A percentile compares a stretch with the other conserved stretches of the same genome.
Evolutionary conservation across 257 asterid genomes (phyloP).

Genomic region (Eucommia ulmoides): DNA sequence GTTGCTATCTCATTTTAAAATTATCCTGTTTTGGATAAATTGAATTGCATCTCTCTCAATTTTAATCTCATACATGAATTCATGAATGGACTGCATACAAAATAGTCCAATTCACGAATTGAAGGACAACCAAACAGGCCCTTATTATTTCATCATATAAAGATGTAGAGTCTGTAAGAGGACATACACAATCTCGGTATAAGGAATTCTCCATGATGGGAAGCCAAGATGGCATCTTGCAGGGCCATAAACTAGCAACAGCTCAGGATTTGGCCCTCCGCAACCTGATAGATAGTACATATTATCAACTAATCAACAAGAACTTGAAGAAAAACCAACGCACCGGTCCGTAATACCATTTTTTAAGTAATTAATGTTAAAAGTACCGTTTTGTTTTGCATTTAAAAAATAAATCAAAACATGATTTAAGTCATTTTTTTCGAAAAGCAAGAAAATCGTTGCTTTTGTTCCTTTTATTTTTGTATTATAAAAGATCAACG

Average conservation of each 20-base stretch:
- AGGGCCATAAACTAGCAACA: conserved; percentile 78
- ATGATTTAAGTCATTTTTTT: no score
- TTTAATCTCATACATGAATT: background rate
- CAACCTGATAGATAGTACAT: conserved; percentile 62
- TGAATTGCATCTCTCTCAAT: no score
- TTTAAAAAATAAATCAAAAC: background rate
- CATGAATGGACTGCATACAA: background rate
- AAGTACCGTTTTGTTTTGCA: no score
- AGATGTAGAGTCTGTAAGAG: background rate
- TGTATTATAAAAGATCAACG: no score
- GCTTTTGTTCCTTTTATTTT: no score
- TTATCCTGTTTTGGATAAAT: no score
- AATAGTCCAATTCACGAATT: background rate
- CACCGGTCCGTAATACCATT: background rate
- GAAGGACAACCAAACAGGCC: background rate
- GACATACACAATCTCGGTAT: conserved; percentile 94
- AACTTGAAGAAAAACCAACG: conserved; percentile 13
- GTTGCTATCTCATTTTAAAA: no score
- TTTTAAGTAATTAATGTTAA: no score
- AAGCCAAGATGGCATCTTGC: conserved; percentile 90
- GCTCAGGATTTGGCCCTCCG: conserved; percentile 62
- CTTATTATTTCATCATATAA: no score
- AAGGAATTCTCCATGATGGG: conserved; percentile 92
- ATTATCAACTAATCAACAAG: no score
- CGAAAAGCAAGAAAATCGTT: no score